Conservation (phyloP, 441 rosid genomes). For the Erodium trifolium region DNA sequence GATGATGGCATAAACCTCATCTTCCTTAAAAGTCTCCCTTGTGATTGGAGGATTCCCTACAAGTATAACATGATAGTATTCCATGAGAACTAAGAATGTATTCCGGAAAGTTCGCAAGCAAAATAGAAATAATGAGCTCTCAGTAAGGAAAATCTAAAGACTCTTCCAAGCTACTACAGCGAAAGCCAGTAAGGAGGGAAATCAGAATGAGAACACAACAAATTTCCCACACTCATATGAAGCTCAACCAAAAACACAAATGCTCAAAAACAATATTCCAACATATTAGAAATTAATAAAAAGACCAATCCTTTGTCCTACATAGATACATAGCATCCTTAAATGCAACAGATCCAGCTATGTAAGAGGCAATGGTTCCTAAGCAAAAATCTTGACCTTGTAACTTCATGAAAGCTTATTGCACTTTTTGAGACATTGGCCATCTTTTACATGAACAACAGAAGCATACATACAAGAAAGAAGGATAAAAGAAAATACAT, state of each 20-base stretch:
- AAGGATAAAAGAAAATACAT: constrained; percentile 1
- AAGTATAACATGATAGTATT: constrained; percentile 19
- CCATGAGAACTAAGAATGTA: constrained; percentile 7
- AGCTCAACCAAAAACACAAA: neutral
- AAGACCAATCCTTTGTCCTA: neutral
- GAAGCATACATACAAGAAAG: neutral
- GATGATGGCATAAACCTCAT: constrained; percentile 97
- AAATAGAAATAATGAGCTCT: neutral
- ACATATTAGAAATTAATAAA: neutral
- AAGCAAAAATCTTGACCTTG: neutral
- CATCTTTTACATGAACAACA: neutral
- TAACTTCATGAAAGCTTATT: neutral
- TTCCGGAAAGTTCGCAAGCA: neutral
- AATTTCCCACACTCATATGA: neutral
- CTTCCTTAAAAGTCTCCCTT: constrained; percentile 87
- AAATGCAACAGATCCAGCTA: neutral
- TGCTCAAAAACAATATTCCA: neutral
- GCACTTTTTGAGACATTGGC: neutral
- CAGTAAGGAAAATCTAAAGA: neutral
- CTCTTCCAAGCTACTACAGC: neutral
- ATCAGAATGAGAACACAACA: neutral
- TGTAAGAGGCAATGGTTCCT: neutral
- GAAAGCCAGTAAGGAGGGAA: neutral
- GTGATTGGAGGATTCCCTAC: constrained; percentile 97
- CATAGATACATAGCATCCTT: neutral